Evolutionary conservation across 768 basidiomycete species (phyloP), one percentile per base, ranked within the genome.

Genomic region (Leccinum pellstonianum): DNA sequence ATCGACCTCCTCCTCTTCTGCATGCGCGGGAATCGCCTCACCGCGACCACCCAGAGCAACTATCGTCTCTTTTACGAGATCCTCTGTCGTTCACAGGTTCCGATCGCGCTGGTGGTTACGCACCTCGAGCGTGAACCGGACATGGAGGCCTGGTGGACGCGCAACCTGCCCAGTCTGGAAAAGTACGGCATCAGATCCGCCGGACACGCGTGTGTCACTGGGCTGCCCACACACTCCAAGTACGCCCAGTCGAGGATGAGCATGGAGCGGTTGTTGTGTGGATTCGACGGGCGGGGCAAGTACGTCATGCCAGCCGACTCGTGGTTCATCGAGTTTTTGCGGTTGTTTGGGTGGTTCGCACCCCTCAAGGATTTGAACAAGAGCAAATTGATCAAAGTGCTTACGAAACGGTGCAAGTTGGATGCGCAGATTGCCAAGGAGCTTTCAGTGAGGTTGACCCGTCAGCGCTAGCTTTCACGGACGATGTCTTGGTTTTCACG

Each of bases 91-190:
- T 38, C 38, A 38, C 38, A 38, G 17, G 38, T 38, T 0, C 38
- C 38, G 17, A 38, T 38, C 38, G 38, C 38, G 8, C 7, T 38
- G 38, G 38, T 38, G 38, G 38, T 38, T 17, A 38, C 38, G 0
- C 74, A 78, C 38, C 69, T 80, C n/a, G 80, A 79, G 52, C 59
- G 68, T 2, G 73, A 75, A 35, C 12, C 31, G n/a, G 37, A 57
- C 35, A 74, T 76, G 75, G 66, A 77, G 2, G 59, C 27, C 3
- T 77, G 74, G 74, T 75, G 75, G 74, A 54, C 48, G 17, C 59
- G 67, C 51, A 75, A 77, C 43, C 1, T 56, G 41, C 9, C 27
- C 19, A 54, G 60, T 38, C 62, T 76, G 33, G 57, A 66, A 25
- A 62, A 37, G 11, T 66, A 66, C 31, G 64, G 66, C 0, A 67